These are phyloP conservation scores for Guyanaporus albipodus DNA, from an alignment of 768 basidiomycete species.

Conservation along the genomic window DNA sequence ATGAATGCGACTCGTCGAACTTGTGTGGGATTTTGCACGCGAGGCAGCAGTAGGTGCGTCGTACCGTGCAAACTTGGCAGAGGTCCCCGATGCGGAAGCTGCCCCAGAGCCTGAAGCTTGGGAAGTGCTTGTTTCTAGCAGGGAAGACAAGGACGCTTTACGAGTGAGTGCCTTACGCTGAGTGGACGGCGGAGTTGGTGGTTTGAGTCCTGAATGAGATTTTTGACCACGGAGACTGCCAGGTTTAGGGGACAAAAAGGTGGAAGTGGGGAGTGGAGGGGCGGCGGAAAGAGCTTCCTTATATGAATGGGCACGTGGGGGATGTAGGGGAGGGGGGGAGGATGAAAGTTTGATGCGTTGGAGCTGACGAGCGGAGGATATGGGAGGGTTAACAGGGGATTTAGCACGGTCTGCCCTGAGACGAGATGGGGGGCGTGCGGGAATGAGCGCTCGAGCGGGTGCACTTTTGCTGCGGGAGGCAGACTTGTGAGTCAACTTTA, in stretches of 20 bases:
- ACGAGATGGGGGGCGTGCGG: constrained; percentile 61
- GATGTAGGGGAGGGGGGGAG: constrained; percentile 58
- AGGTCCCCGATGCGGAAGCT: constrained; percentile 30
- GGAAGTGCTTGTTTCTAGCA: constrained; percentile 57
- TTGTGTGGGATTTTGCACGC: constrained; percentile 66
- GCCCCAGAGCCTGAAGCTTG: constrained; percentile 55
- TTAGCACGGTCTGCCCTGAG: constrained; percentile 62
- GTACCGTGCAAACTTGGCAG: constrained; percentile 50
- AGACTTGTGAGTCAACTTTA: constrained; percentile 41
- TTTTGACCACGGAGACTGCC: constrained; percentile 80
- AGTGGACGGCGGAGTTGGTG: constrained; percentile 63
- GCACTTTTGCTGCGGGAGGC: constrained; percentile 57
- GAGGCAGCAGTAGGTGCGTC: constrained; percentile 80
- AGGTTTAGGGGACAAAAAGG: constrained; percentile 65
- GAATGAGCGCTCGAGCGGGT: constrained; percentile 47
- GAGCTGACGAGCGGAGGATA: constrained; percentile 65
- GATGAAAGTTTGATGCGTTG: constrained; percentile 66
- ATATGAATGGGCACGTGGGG: constrained; percentile 53
- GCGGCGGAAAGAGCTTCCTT: constrained; percentile 51
- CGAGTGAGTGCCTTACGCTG: constrained; percentile 57
- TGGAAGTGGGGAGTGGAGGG: constrained; percentile 46
- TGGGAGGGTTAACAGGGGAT: constrained; percentile 66
- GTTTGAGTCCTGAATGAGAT: constrained; percentile 78
- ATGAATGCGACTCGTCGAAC: constrained; percentile 59
- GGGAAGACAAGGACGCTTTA: constrained; percentile 75